Conservation (phyloP, 2,329 filamentous ascomycete species). For the Colletotrichum magnum region DNA sequence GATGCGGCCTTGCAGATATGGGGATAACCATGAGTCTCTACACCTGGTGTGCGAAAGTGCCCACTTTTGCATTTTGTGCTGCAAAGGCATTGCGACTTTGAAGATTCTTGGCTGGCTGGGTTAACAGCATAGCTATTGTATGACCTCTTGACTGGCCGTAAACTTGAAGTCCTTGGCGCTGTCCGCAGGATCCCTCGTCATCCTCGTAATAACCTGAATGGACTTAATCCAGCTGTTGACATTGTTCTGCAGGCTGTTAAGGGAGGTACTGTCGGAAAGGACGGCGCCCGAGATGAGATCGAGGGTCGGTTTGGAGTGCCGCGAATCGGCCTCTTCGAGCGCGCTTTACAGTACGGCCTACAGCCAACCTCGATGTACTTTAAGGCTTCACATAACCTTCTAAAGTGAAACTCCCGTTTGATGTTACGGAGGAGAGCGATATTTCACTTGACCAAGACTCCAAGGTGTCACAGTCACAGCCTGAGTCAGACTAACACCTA, state of each 20-base stretch:
- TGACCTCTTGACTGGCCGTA: slow-evolving; percentile 93
- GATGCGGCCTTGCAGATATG: too few species aligned
- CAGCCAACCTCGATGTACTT: too few species aligned
- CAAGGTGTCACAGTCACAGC: not conserved
- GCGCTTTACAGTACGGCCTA: too few species aligned
- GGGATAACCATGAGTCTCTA: too few species aligned
- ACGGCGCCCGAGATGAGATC: slow-evolving; percentile 83
- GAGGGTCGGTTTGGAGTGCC: slow-evolving; percentile 78
- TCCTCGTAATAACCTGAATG: slow-evolving; percentile 95
- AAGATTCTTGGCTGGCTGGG: not conserved
- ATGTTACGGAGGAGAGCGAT: not conserved
- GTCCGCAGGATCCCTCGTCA: slow-evolving; percentile 85
- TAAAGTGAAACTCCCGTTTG: too few species aligned
- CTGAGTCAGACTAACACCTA: not conserved
- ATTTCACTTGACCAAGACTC: not conserved
- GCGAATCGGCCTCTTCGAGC: slow-evolving; percentile 66
- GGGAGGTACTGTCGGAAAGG: slow-evolving; percentile 90
- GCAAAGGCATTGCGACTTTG: not conserved
- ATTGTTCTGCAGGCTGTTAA: slow-evolving; percentile 92
- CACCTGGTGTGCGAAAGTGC: too few species aligned
- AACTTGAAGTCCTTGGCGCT: slow-evolving; percentile 64
- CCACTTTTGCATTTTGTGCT: not conserved
- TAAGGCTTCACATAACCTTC: too few species aligned
- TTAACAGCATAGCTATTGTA: too few species aligned
- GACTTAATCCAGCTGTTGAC: slow-evolving; percentile 99